phyloP scores from a whole-genome alignment of 192 early-diverging fungal species.

The Coemansia sp. region DNA sequence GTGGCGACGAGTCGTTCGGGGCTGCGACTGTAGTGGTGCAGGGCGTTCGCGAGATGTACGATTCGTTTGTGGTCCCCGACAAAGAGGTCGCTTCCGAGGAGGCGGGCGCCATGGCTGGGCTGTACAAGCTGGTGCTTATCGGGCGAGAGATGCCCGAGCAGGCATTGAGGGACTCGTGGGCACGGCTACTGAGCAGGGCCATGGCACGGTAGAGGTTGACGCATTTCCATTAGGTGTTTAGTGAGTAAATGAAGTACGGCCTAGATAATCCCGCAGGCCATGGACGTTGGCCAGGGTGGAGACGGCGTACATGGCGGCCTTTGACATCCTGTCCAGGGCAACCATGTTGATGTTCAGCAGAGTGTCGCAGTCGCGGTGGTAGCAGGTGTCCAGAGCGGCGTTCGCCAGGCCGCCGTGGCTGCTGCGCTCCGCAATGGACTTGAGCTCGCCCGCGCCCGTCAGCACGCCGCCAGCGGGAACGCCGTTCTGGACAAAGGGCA shows the following conservation, averaged over 20 bases:
- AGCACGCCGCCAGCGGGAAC: conserved; percentile 64
- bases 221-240: neutral
- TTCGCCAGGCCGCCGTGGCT: conserved; percentile 64
- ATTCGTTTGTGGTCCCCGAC: conserved; percentile 48
- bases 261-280: conserved; percentile 20
- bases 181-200: conserved; percentile 18
- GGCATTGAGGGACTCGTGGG: conserved; percentile 34
- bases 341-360: conserved; percentile 62
- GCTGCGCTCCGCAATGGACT: conserved; percentile 56
- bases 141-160: conserved; percentile 39
- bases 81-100: neutral
- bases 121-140: conserved; percentile 45
- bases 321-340: conserved; percentile 54
- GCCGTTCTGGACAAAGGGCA: conserved; percentile 64
- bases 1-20: conserved; percentile 9
- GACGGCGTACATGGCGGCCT: conserved; percentile 52
- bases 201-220: neutral
- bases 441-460: conserved; percentile 61
- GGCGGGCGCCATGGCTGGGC: neutral
- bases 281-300: conserved; percentile 19
- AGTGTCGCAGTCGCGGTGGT: conserved; percentile 68
- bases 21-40: conserved; percentile 57
- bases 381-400: conserved; percentile 65
- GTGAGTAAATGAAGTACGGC: neutral
- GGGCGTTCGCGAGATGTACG: conserved; percentile 66